Evolutionary conservation across 495 filamentous ascomycete genomes (phyloP).

Genomic region (Endocarpon pusillum): DNA sequence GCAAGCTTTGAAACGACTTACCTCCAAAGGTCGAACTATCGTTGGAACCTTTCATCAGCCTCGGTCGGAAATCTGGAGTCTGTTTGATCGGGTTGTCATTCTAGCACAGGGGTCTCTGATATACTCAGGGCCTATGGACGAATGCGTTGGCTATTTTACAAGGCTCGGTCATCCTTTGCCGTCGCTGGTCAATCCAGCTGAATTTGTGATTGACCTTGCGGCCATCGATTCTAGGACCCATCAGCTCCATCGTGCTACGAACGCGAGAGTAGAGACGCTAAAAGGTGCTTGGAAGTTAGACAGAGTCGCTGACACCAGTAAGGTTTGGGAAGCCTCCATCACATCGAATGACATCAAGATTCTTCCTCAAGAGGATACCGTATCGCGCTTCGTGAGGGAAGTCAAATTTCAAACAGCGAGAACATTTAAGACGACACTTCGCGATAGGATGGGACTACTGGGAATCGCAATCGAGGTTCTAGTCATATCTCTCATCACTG

Average conservation of each 20-base stretch:
- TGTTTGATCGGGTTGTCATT: constrained; percentile 52
- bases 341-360: not conserved
- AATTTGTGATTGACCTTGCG: constrained; percentile 53
- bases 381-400: constrained; percentile 33
- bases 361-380: not conserved
- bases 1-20: constrained; percentile 45
- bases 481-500: constrained; percentile 46
- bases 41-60: constrained; percentile 60
- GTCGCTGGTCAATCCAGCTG: constrained; percentile 55
- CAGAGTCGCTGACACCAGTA: constrained; percentile 1
- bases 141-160: constrained; percentile 41
- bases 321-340: not conserved
- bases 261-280: constrained; percentile 34
- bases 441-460: constrained; percentile 55
- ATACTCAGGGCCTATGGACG: constrained; percentile 39
- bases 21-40: constrained; percentile 48
- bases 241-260: constrained; percentile 40
- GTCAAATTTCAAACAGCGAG: constrained; percentile 44
- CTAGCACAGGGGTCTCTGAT: constrained; percentile 43
- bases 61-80: constrained; percentile 55
- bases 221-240: constrained; percentile 49
- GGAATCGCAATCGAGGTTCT: constrained; percentile 48
- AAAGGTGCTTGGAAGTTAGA: constrained; percentile 32
- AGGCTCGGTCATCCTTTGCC: constrained; percentile 37
- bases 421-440: constrained; percentile 45